Evolutionary conservation across 352 stramenopile genomes (phyloP), one percentile per base, ranked within the genome.

Genomic region (Pythium aquatile): DNA sequence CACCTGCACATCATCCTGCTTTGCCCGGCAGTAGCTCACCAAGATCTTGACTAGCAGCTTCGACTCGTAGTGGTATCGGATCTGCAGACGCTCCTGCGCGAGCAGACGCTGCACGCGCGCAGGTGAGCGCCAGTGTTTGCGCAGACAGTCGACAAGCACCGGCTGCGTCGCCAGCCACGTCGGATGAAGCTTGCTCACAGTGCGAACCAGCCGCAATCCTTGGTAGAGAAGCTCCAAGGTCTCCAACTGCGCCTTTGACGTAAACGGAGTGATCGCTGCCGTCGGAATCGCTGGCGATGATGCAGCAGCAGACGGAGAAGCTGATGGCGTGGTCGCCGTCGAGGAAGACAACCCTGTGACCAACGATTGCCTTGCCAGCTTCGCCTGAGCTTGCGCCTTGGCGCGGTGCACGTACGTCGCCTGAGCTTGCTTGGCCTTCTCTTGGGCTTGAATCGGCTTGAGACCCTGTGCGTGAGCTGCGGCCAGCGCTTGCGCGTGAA

Each of bases 61-160:
- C 1, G 94, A 98, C 78, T 99, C 97, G n/a, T 89, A 77, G 46
- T 98, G 93, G 73, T 97, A 98, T 51, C 96, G 88, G 55, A 95
- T 95, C 35, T 84, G 88, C 29, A 97, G 61, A 30, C 83, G 76
- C 48, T 96, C 86, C 26, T 94, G 82, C 3, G 77, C 73, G 20
- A 82, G 54, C 7, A 96, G 68, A 0, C 88, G 82, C 57, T 94
- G 84, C 5, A 91, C 71, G 10, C 85, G 86, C 32, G 79, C 94
- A 63, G 78, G 88, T 26, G 75, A 98, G 69, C 82, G 90, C 97
- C 97, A 99, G 7, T 99, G 70, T 77, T 98, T 98, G 16, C 96
- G 85, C 46, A 99, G 78, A 17, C 84, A 94, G 53, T 98, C 83
- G 13, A 99, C 86, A 48, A 99, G 81, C 44, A 97, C 89, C 10